These are phyloP conservation scores for Linum lewisii DNA, from an alignment of 345 rosid genomes.

Conservation along the genomic window DNA sequence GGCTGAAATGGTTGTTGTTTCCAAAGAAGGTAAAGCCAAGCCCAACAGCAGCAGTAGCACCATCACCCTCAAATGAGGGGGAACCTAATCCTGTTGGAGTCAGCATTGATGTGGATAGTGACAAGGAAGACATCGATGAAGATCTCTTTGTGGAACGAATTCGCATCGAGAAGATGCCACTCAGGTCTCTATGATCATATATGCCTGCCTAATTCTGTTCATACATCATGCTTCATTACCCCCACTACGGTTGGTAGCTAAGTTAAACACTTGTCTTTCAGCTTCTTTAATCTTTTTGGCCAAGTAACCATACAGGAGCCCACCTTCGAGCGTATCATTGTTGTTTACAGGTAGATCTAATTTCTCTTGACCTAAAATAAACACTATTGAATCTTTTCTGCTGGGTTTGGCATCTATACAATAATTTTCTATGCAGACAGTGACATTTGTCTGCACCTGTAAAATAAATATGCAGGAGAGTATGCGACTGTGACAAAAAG, in stretches of 20 bases:
- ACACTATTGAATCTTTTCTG: too few species aligned
- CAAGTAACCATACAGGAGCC: slow-evolving; percentile 72
- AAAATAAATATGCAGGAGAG: slow-evolving; percentile 13
- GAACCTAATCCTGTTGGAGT: slow-evolving; percentile 19
- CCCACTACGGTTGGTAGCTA: too few species aligned
- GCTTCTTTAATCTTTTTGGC: slow-evolving; percentile 42
- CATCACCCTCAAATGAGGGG: slow-evolving; percentile 8
- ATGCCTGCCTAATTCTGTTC: background rate
- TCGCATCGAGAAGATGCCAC: slow-evolving; percentile 51
- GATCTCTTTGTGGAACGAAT: slow-evolving; percentile 49
- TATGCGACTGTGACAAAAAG: slow-evolving; percentile 2
- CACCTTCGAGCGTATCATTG: slow-evolving; percentile 65
- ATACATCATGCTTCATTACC: too few species aligned
- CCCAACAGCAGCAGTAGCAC: background rate
- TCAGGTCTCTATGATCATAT: slow-evolving; percentile 30
- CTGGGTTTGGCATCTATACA: too few species aligned
- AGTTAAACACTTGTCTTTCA: slow-evolving; percentile 14
- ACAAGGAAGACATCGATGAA: background rate
- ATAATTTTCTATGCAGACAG: background rate
- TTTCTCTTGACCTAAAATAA: too few species aligned
- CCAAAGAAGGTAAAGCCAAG: slow-evolving; percentile 11
- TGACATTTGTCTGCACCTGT: background rate
- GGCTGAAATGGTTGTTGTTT: slow-evolving; percentile 35
- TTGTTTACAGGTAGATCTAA: slow-evolving; percentile 53
- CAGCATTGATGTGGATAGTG: slow-evolving; percentile 22